A percentile compares a stretch with the other conserved stretches of the same genome.
phyloP scores from a whole-genome alignment of 2,329 filamentous ascomycete genomes.

The Pleomassaria siparia region DNA sequence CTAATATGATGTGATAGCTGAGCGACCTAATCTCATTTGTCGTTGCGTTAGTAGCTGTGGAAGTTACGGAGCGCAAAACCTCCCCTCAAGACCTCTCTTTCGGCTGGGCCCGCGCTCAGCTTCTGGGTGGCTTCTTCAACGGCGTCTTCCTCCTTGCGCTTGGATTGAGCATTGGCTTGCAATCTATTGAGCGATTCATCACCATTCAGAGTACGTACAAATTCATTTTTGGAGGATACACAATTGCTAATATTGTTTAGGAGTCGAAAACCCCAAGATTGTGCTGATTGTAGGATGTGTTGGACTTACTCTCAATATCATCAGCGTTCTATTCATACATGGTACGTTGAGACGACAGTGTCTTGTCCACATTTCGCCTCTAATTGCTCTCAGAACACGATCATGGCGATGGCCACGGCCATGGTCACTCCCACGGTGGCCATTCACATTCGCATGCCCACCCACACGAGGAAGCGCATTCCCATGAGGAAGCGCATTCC shows the following conservation, averaged over 20 bases:
- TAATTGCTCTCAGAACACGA: slow-evolving; percentile 29
- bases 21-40: slow-evolving; percentile 71
- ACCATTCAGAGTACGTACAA: slow-evolving; percentile 52
- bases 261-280: slow-evolving; percentile 64
- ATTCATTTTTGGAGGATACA: not conserved
- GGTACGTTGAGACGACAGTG: slow-evolving; percentile 47
- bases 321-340: slow-evolving; percentile 67
- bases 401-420: slow-evolving; percentile 45
- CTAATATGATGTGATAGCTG: slow-evolving; percentile 48
- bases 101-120: slow-evolving; percentile 74
- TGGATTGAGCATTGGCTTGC: slow-evolving; percentile 71
- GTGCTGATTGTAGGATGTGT: slow-evolving; percentile 70
- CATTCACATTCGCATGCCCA: not conserved
- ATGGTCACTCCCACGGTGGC: slow-evolving; percentile 14
- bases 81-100: slow-evolving; percentile 65
- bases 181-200: slow-evolving; percentile 72
- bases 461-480: no score
- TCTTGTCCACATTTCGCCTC: not conserved
- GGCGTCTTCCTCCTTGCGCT: slow-evolving; percentile 75
- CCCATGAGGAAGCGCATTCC: slow-evolving; percentile 17
- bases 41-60: slow-evolving; percentile 65
- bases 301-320: slow-evolving; percentile 67
- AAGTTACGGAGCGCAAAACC: slow-evolving; percentile 54
- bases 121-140: slow-evolving; percentile 80
- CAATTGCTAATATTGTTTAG: slow-evolving; percentile 41